phyloP scores from a whole-genome alignment of 352 stramenopile genomes.

The Phytophthora megakarya region DNA sequence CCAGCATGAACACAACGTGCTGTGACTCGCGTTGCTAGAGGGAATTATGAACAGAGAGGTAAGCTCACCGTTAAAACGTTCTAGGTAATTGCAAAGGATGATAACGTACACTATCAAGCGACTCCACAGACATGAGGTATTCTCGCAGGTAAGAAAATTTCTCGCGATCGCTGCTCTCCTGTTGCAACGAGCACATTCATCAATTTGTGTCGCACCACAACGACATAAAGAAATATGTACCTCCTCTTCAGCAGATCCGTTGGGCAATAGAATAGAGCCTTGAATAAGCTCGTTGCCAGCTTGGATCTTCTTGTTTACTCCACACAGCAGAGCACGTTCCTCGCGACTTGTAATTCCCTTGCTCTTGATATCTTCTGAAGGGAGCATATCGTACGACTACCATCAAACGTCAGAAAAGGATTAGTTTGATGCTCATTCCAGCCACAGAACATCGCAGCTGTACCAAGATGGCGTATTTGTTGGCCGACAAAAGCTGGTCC shows the following conservation, averaged over 20 bases:
- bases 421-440: conserved; percentile 7
- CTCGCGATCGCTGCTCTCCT: conserved; percentile 64
- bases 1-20: conserved; percentile 80
- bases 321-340: conserved; percentile 70
- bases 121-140: conserved; percentile 76
- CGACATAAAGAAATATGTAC: conserved; percentile 19
- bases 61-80: background rate
- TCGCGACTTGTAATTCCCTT: conserved; percentile 76
- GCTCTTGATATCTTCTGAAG: conserved; percentile 79
- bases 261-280: conserved; percentile 79
- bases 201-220: background rate
- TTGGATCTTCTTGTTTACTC: conserved; percentile 71
- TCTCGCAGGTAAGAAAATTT: conserved; percentile 87
- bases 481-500: conserved; percentile 73
- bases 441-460: conserved; percentile 15
- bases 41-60: conserved; percentile 10
- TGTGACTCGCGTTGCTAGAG: conserved; percentile 54
- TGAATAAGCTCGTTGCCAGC: conserved; percentile 63
- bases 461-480: conserved; percentile 87
- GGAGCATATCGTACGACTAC: conserved; percentile 86
- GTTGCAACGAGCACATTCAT: conserved; percentile 19
- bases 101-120: conserved; percentile 67
- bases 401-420: background rate
- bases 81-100: background rate
- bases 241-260: conserved; percentile 56